Evolutionary conservation across 139 green algal species (phyloP).

Genomic region (Chlorella ohadii): DNA sequence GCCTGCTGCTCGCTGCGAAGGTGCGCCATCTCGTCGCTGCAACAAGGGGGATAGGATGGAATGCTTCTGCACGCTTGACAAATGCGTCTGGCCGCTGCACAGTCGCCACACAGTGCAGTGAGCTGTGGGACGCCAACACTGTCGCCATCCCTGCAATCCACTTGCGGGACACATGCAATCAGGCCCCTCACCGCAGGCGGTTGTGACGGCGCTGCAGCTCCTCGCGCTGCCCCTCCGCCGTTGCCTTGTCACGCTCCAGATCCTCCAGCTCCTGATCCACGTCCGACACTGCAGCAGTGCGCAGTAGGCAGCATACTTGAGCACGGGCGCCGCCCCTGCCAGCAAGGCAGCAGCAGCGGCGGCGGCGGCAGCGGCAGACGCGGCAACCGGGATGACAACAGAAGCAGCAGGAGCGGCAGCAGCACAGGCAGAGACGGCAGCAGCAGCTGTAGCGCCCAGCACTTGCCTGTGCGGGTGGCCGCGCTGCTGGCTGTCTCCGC

Average conservation of each 20-base stretch:
- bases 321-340: no score
- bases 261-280: conserved; percentile 42
- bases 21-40: conserved; percentile 21
- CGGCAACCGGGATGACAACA: background rate
- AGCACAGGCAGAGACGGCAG: background rate
- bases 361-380: no score
- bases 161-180: no score
- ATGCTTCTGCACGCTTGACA: no score
- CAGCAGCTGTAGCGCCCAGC: background rate
- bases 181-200: conserved; percentile 18
- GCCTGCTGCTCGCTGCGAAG: conserved; percentile 32
- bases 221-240: background rate
- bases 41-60: no score
- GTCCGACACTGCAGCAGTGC: conserved; percentile 16
- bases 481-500: background rate
- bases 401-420: background rate
- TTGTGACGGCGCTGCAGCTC: conserved; percentile 25
- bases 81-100: no score
- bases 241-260: conserved; percentile 29
- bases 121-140: no score
- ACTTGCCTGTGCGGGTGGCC: conserved; percentile 9
- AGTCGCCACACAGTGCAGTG: no score
- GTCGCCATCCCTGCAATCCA: no score
- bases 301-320: background rate
- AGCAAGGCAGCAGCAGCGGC: no score